These are phyloP conservation scores for Phytophthora foliorum DNA, from an alignment of 352 stramenopile species.

Conservation along the genomic window DNA sequence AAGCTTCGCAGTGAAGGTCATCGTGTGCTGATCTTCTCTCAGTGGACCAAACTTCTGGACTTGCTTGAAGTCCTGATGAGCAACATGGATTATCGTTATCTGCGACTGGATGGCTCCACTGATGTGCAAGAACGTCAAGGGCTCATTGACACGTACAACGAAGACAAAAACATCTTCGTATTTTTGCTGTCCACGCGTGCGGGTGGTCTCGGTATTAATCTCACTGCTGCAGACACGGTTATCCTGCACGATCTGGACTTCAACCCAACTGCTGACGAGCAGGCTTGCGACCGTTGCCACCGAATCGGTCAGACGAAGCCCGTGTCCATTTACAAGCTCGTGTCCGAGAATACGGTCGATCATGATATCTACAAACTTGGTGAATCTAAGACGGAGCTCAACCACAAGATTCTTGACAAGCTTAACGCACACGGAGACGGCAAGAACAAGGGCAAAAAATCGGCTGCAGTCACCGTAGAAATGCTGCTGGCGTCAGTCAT, in stretches of 20 bases:
- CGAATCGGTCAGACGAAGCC: slow-evolving; percentile 92
- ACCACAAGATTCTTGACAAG: slow-evolving; percentile 87
- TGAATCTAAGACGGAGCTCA: slow-evolving; percentile 87
- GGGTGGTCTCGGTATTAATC: slow-evolving; percentile 98
- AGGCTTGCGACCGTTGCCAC: slow-evolving; percentile 92
- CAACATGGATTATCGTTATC: slow-evolving; percentile 78
- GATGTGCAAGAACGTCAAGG: slow-evolving; percentile 78
- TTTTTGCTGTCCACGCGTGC: slow-evolving; percentile 98
- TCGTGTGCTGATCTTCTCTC: slow-evolving; percentile 97
- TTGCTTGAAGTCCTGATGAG: slow-evolving; percentile 92
- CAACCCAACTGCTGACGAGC: slow-evolving; percentile 87
- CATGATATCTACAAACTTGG: slow-evolving; percentile 92
- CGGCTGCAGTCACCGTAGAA: slow-evolving; percentile 69
- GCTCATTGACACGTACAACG: slow-evolving; percentile 88
- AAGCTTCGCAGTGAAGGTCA: slow-evolving; percentile 90
- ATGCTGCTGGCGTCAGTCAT: slow-evolving; percentile 86
- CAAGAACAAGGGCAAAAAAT: slow-evolving; percentile 42
- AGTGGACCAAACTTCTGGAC: slow-evolving; percentile 97
- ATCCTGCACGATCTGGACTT: slow-evolving; percentile 91
- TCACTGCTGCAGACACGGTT: slow-evolving; percentile 94
- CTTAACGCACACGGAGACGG: slow-evolving; percentile 68
- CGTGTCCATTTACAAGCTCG: slow-evolving; percentile 94
- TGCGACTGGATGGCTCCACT: slow-evolving; percentile 85
- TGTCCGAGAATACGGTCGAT: slow-evolving; percentile 93
- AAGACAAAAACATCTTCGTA: slow-evolving; percentile 95